A percentile compares a stretch with the other conserved stretches of the same genome.
phyloP scores from a whole-genome alignment of 495 filamentous ascomycete species.

The Chlorociboria aeruginascens region DNA sequence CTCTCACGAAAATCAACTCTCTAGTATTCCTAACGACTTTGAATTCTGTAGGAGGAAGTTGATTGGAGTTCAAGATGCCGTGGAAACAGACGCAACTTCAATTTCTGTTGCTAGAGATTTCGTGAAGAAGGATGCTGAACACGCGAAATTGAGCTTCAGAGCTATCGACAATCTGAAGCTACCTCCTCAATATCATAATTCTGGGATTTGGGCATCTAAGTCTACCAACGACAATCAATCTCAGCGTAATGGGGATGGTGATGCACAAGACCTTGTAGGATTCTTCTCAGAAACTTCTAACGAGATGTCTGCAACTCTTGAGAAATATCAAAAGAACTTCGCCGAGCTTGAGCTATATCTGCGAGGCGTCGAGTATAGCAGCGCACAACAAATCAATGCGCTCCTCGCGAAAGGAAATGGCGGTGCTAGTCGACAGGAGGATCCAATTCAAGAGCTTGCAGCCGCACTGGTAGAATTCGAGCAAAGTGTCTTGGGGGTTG shows the following conservation, averaged over 20 bases:
- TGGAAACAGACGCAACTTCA: constrained; percentile 60
- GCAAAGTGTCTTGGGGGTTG: constrained; percentile 63
- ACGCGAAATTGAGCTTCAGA: constrained; percentile 63
- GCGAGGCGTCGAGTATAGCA: constrained; percentile 56
- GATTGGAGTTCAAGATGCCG: constrained; percentile 57
- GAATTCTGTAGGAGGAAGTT: constrained; percentile 60
- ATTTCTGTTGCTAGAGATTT: constrained; percentile 53
- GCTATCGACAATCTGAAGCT: constrained; percentile 66
- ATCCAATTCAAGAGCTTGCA: constrained; percentile 44
- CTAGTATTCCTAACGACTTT: constrained; percentile 60
- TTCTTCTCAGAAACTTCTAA: constrained; percentile 66
- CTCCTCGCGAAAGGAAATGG: constrained; percentile 44
- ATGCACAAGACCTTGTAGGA: constrained; percentile 53
- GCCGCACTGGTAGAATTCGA: constrained; percentile 68
- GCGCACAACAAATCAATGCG: constrained; percentile 58
- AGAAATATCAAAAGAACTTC: constrained; percentile 54
- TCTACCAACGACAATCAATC: constrained; percentile 9
- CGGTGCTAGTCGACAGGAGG: constrained; percentile 34
- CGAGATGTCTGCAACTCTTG: constrained; percentile 55
- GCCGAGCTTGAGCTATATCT: constrained; percentile 77
- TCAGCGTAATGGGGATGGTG: constrained; percentile 38
- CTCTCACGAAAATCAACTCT: constrained; percentile 49
- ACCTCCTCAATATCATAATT: constrained; percentile 58
- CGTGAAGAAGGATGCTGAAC: constrained; percentile 52
- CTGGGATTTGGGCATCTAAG: constrained; percentile 40